Evolutionary conservation across 2,329 filamentous ascomycete genomes (phyloP).

Genomic region (Cadophora malorum): DNA sequence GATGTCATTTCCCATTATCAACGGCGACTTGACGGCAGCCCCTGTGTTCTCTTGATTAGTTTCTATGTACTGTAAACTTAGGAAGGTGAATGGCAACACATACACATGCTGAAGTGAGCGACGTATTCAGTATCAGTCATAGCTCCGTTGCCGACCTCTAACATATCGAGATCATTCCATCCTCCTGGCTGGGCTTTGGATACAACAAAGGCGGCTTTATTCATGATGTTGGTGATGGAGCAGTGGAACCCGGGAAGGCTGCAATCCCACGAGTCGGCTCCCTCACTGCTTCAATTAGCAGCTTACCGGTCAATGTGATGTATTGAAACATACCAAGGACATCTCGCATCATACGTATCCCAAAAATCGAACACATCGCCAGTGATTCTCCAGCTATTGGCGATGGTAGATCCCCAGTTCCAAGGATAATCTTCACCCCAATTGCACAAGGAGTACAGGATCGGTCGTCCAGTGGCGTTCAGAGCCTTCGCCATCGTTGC

Average conservation of each 20-base stretch:
- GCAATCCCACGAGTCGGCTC: slow-evolving; percentile 46
- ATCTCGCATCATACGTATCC: slow-evolving; percentile 49
- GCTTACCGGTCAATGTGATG: background rate
- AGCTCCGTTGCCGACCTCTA: slow-evolving; percentile 48
- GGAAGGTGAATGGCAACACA: no score
- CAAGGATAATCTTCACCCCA: slow-evolving; percentile 58
- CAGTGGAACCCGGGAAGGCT: slow-evolving; percentile 42
- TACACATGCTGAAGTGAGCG: slow-evolving; percentile 44
- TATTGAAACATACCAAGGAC: slow-evolving; percentile 40
- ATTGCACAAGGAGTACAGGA: slow-evolving; percentile 50
- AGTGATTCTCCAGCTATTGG: slow-evolving; percentile 49
- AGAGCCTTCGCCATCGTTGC: slow-evolving; percentile 46
- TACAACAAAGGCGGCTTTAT: slow-evolving; percentile 42
- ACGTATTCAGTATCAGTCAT: slow-evolving; percentile 48
- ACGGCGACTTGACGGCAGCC: slow-evolving; percentile 41
- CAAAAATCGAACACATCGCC: slow-evolving; percentile 49
- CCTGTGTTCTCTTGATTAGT: slow-evolving; percentile 34
- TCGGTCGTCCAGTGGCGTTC: slow-evolving; percentile 47
- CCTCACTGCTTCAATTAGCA: slow-evolving; percentile 42
- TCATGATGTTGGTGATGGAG: slow-evolving; percentile 41
- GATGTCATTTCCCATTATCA: slow-evolving; percentile 45
- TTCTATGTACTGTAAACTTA: no score
- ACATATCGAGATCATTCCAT: slow-evolving; percentile 46
- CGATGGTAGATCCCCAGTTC: slow-evolving; percentile 46
- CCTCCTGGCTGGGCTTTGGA: slow-evolving; percentile 43